Conservation (phyloP, 768 basidiomycete genomes). For the Fistulinella prunicolor region DNA sequence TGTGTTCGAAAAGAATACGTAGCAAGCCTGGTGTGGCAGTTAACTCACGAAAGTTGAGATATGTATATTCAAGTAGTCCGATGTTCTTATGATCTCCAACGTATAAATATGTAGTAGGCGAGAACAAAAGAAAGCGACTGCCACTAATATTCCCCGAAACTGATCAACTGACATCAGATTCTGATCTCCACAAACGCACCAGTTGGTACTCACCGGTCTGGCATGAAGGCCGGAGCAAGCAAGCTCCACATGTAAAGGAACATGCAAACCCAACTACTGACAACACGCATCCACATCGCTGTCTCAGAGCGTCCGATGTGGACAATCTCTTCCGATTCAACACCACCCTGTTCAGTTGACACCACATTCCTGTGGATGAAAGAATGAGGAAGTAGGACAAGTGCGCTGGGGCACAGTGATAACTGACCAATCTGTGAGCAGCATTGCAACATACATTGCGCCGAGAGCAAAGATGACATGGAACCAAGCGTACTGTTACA, state of each 20-base stretch:
- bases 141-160: conserved; percentile 22
- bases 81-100: too few species aligned
- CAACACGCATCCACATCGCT: conserved; percentile 99
- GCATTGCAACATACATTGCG: conserved; percentile 96
- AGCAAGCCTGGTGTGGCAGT: too few species aligned
- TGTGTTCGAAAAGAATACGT: too few species aligned
- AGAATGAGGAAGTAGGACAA: conserved; percentile 3
- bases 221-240: conserved; percentile 84
- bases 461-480: conserved; percentile 96
- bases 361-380: conserved; percentile 63
- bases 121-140: too few species aligned
- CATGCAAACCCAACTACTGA: conserved; percentile 94
- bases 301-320: conserved; percentile 94
- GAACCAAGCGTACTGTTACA: conserved; percentile 93
- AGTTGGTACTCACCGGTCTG: conserved; percentile 65
- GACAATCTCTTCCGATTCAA: conserved; percentile 64
- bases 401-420: neutral
- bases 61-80: too few species aligned
- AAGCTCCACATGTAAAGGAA: conserved; percentile 83
- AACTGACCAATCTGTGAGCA: conserved; percentile 93
- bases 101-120: too few species aligned
- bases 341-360: conserved; percentile 48
- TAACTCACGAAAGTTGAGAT: too few species aligned
- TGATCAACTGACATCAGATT: conserved; percentile 14
- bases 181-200: neutral